Base-by-base conservation (phyloP, 495 filamentous ascomycete genomes). In the Clavariopsis aquatica region DNA sequence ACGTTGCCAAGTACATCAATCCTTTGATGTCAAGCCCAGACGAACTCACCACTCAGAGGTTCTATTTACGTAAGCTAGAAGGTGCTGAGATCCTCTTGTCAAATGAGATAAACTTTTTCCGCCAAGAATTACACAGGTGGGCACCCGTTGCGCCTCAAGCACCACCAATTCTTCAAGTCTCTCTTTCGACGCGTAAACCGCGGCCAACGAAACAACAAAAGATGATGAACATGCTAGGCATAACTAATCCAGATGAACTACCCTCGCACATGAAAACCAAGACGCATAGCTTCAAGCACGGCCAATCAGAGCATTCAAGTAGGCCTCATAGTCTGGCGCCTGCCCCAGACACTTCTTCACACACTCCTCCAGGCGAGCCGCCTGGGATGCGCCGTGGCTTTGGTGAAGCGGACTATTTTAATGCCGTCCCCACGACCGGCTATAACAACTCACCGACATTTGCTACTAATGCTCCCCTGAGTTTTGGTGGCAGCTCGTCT, bases 31-130 rank as follows among this genome's bases (percentile, higher is more conserved):
- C 86, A 12, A 96, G 90, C 0, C 85, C 87, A 8, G 89, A 92
- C 64, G 95, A 99, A 75, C 85, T 91, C 7, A 87, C 90, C 12
- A 91, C 87, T 0, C 87, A 96, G 78, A 87, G 96, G n/a, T 99
- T 99, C 78, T 97, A 96, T 67, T 82, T 99, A 29, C 90, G 94
- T 49, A 99, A 99, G 79, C 94, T 99, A 45, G 95, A 99, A 78
- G 94, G 94, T 9, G 95, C 94, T 13, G 94, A 99, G 74, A 93
- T 99, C 51, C 83, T 99, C 8, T 77, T 99, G 10, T 84, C 92
- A 1, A 88, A 88, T 57, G 94, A 99, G 76, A 97, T 92, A 8
- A 99, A 99, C 73, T 96, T 96, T 76, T 95, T 99, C 80, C 86
- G 92, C 23, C 91, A 95, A 66, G 92, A 97, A 73, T 83, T 99